Percentiles rank a stretch among this genome's conserved stretches.
Evolutionary conservation across 371 early-diverging fungal species (phyloP).

Genomic region (Mucor piriformis): DNA sequence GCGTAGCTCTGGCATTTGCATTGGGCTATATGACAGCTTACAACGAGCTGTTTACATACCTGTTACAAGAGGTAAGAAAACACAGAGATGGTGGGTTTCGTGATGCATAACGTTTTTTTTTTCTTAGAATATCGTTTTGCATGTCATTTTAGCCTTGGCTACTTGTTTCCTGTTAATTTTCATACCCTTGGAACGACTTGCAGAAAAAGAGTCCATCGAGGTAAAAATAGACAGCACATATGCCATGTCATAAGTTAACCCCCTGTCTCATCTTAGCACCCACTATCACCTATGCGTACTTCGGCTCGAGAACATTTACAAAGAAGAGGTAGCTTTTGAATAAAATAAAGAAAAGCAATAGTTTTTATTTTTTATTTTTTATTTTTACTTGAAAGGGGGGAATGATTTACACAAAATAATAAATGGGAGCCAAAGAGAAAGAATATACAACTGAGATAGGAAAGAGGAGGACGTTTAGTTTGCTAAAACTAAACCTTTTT

Average conservation of each 20-base stretch:
- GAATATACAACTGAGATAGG: not conserved
- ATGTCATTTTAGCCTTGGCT: conserved; percentile 5
- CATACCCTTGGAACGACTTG: conserved; percentile 30
- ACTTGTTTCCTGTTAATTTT: conserved; percentile 24
- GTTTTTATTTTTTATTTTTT: not conserved
- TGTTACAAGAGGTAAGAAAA: conserved; percentile 27
- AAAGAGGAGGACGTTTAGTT: conserved; percentile 6
- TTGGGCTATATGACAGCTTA: conserved; percentile 36
- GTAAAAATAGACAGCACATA: conserved; percentile 8
- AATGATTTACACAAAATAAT: not conserved
- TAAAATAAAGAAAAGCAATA: not conserved
- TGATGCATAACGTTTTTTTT: not conserved
- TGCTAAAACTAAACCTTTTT: conserved; percentile 23
- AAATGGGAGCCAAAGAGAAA: not conserved
- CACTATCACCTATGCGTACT: conserved; percentile 23
- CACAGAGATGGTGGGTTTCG: not conserved
- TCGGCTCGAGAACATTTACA: conserved; percentile 42
- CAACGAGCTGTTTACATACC: conserved; percentile 15
- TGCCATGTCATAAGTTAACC: not conserved
- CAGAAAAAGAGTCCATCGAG: conserved; percentile 24
- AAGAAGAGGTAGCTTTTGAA: conserved; percentile 37
- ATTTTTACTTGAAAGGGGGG: not conserved
- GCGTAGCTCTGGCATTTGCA: conserved; percentile 24
- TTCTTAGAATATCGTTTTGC: conserved; percentile 19
- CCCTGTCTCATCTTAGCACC: conserved; percentile 13